phyloP scores from a whole-genome alignment of 331 rosid genomes.

The Quercus lobata region DNA sequence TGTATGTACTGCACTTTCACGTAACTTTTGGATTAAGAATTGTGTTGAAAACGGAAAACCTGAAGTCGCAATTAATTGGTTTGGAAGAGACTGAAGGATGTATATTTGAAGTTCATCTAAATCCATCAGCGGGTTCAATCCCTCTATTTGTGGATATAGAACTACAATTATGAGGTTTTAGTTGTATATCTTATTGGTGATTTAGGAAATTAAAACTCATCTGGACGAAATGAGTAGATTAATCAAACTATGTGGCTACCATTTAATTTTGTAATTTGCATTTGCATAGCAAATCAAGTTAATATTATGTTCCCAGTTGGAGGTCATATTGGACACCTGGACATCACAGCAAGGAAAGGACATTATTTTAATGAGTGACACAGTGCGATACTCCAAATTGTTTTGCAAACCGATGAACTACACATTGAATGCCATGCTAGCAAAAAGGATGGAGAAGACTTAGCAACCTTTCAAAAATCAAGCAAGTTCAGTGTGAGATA shows the following conservation, averaged over 20 bases:
- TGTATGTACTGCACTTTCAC: too few relatives aligned
- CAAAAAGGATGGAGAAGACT: neutral
- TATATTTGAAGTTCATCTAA: neutral
- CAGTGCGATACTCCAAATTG: neutral
- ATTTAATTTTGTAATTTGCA: too few relatives aligned
- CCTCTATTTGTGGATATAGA: neutral
- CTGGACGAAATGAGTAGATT: neutral
- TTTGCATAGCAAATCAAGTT: too few relatives aligned
- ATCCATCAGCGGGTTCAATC: neutral
- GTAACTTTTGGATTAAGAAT: too few relatives aligned
- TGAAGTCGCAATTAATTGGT: neutral
- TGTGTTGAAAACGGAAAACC: neutral
- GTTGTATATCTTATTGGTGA: neutral
- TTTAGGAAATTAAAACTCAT: neutral
- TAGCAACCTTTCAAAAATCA: neutral
- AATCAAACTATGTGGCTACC: too few relatives aligned
- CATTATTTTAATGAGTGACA: neutral
- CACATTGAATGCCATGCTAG: neutral
- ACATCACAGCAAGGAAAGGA: neutral
- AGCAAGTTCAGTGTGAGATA: too few relatives aligned
- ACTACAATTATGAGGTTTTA: neutral
- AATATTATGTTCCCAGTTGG: too few relatives aligned
- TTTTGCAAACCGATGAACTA: neutral
- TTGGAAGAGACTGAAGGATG: neutral
- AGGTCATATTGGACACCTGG: too few relatives aligned